phyloP scores from a whole-genome alignment of 768 basidiomycete species.

The Rhodotorula babjevae region DNA sequence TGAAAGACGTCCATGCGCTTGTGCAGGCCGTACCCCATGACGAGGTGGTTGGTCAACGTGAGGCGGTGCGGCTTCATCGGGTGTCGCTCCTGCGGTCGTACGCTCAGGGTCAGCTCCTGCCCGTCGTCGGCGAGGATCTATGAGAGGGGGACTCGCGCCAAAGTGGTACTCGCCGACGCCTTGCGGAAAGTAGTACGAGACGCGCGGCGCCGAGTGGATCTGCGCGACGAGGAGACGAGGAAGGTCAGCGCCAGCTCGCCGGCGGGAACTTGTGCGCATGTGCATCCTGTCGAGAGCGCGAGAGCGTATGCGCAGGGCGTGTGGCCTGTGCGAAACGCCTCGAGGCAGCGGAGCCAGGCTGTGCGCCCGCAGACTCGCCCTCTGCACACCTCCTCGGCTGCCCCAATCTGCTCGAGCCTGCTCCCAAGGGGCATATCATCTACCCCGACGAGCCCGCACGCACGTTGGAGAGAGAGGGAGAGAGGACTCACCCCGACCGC shows the following conservation, averaged over 20 bases:
- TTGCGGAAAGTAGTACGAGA: constrained; percentile 93
- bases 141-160: constrained; percentile 59
- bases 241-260: not conserved
- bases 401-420: no score
- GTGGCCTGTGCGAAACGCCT: no score
- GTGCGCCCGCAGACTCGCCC: no score
- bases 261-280: no score
- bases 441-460: fast-evolving
- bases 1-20: constrained; percentile 92
- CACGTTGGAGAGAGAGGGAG: not conserved
- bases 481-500: constrained; percentile 44
- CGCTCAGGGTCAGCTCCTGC: no score
- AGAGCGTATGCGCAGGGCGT: no score
- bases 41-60: constrained; percentile 91
- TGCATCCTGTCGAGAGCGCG: no score
- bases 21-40: constrained; percentile 92
- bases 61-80: constrained; percentile 98
- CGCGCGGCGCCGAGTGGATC: constrained; percentile 73
- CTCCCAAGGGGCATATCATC: no score
- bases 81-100: constrained; percentile 70
- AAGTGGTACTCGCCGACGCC: constrained; percentile 94
- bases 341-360: no score
- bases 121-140: not conserved
- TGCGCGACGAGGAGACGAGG: not conserved
- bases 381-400: no score